phyloP scores from a whole-genome alignment of 495 filamentous ascomycete species.

The Gamarada debralockiae region DNA sequence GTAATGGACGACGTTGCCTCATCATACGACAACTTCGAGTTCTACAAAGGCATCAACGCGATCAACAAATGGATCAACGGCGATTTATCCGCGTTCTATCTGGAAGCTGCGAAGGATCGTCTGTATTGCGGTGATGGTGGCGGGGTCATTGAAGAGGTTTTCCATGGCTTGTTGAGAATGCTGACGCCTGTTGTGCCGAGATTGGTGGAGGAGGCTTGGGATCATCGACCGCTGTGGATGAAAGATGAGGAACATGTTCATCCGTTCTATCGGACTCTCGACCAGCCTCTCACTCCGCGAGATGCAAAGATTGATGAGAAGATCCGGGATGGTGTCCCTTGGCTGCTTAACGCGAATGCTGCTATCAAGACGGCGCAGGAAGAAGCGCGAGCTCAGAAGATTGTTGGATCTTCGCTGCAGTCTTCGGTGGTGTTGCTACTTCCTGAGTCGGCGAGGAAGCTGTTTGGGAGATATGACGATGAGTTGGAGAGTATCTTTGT shows the following conservation, averaged over 20 bases:
- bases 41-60: constrained; percentile 68
- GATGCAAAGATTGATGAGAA: constrained; percentile 34
- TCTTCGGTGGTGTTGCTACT: constrained; percentile 56
- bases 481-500: constrained; percentile 75
- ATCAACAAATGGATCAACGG: constrained; percentile 76
- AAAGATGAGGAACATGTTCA: constrained; percentile 38
- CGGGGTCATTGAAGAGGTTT: constrained; percentile 67
- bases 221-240: constrained; percentile 62
- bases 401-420: constrained; percentile 70
- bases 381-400: constrained; percentile 56
- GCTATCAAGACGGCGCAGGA: constrained; percentile 72
- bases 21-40: constrained; percentile 69
- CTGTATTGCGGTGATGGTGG: constrained; percentile 73
- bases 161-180: constrained; percentile 66
- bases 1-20: constrained; percentile 54
- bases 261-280: constrained; percentile 36
- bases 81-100: constrained; percentile 89
- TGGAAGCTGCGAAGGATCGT: constrained; percentile 87
- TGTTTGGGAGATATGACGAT: constrained; percentile 50
- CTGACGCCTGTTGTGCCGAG: constrained; percentile 78
- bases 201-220: constrained; percentile 86
- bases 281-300: constrained; percentile 19
- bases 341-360: constrained; percentile 49
- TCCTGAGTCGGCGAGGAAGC: constrained; percentile 6
- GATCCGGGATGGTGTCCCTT: constrained; percentile 44